Base-by-base conservation (phyloP, 306 rosid species). In the Lathyrus oleraceus region DNA sequence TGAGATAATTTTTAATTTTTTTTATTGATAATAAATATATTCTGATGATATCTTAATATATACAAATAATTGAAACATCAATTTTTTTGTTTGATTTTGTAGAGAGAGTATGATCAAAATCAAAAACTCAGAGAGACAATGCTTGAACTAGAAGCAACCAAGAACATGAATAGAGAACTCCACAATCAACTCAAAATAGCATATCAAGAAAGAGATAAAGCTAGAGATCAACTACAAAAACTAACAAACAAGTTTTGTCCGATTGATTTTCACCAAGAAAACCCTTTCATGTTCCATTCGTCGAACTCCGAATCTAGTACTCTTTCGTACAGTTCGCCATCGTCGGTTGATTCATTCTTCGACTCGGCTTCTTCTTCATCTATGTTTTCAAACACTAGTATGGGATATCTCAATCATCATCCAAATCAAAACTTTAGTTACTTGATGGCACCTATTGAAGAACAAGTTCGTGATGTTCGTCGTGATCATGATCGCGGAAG, bases 161-260 rank as follows among this genome's bases (percentile, higher is more conserved):
- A 75, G 63, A 65, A 49, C 20, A 17, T 58, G 0, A 70, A 42
- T 67, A 62, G 32, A 32, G 79, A 73, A 36, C 58, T 94, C 30
- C 42, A 81, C 1, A 61, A 80, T 68, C 78, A 71, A 58, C 83
- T 94, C 8, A 82, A 75, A 5, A 62, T 47, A 53, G 89, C 90
- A 3, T 70, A 56, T 69, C 81, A 77, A 74, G 97, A 94, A 76
- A 81, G 97, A 79, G 97, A 90, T 43, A 95, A 87, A 75, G 95
- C 93, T 16, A 85, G 75, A 70, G 72, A 57, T 21, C 87, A 89
- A 49, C 81, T 94, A 0, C 67, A 61, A 14, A 91, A 75, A 45
- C 66, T 87, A 36, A 57, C 44, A 58, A 80, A 64, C 72, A 80
- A 82, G 13, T 28, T 71, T 21, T 58, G 43, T 56, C 71, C 85